Conservation (phyloP, 164 flowering plant species). For the Nymphaea colorata region DNA sequence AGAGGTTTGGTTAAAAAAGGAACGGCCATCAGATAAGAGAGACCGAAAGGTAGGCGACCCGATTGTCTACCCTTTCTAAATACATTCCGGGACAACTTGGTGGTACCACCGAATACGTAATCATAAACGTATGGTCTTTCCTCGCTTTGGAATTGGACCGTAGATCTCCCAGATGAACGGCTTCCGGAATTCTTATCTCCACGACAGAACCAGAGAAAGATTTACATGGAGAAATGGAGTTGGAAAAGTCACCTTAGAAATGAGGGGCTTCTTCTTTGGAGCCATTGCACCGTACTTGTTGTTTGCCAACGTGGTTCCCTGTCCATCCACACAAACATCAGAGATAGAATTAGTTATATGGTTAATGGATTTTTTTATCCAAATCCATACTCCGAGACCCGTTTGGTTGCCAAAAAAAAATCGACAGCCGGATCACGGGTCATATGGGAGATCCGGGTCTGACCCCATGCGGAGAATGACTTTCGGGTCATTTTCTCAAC, state of each 20-base stretch:
- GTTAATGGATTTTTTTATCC: background rate
- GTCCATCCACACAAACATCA: background rate
- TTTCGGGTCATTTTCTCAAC: background rate
- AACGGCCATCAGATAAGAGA: background rate
- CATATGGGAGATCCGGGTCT: background rate
- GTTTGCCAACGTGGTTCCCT: slow-evolving; percentile 19
- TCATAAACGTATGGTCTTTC: background rate
- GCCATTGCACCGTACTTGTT: slow-evolving; percentile 60
- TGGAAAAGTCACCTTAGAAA: slow-evolving; percentile 44
- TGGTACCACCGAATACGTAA: slow-evolving; percentile 26
- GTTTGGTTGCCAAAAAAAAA: no score
- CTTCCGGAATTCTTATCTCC: background rate
- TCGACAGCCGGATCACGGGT: no score
- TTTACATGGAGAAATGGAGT: background rate
- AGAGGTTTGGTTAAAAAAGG: no score
- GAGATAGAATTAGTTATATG: background rate
- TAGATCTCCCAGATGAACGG: background rate
- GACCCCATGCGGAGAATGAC: no score
- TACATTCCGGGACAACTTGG: slow-evolving; percentile 12
- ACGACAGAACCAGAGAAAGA: background rate
- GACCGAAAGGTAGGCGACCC: background rate
- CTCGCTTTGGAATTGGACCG: background rate
- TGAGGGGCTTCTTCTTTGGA: slow-evolving; percentile 83
- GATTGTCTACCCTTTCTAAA: background rate
- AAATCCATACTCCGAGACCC: no score